A percentile compares a stretch with the other conserved stretches of the same genome.
phyloP scores from a whole-genome alignment of 306 rosid genomes.

The Oxytropis ochrocephala region DNA sequence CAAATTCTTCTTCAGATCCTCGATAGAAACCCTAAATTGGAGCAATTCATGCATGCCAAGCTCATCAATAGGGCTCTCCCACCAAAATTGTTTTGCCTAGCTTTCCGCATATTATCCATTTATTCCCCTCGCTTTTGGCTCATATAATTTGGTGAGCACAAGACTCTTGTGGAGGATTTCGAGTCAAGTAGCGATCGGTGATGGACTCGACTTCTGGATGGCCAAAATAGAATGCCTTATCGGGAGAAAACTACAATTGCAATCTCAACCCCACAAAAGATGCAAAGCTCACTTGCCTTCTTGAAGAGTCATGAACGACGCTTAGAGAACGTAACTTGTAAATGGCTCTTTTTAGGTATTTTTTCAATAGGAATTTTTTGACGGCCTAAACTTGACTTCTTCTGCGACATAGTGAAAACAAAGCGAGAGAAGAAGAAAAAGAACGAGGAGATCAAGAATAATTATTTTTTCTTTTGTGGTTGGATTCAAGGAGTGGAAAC shows the following conservation, averaged over 20 bases:
- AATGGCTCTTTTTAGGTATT: constrained; percentile 48
- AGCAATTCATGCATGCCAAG: constrained; percentile 36
- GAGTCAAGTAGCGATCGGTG: constrained; percentile 28
- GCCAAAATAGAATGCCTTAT: constrained; percentile 61
- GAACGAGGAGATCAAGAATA: not conserved
- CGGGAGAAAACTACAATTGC: constrained; percentile 53
- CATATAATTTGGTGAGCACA: constrained; percentile 20
- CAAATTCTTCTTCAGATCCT: constrained; percentile 45
- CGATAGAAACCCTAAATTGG: constrained; percentile 34
- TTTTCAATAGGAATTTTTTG: constrained; percentile 52
- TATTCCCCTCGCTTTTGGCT: constrained; percentile 45
- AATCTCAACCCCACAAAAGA: constrained; percentile 57
- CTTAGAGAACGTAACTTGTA: constrained; percentile 67
- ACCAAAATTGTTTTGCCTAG: constrained; percentile 43
- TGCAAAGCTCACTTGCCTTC: constrained; percentile 68
- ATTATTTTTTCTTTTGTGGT: not conserved
- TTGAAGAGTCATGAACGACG: constrained; percentile 65
- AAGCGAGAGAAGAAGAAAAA: not conserved
- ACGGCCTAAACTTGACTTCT: constrained; percentile 43
- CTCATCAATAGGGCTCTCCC: constrained; percentile 49
- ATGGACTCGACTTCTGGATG: constrained; percentile 55
- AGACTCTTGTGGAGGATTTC: constrained; percentile 16
- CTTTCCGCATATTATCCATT: constrained; percentile 34
- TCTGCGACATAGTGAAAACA: constrained; percentile 28
- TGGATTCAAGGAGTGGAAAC: constrained; percentile 15